Evolutionary conservation across 768 basidiomycete genomes (phyloP), one percentile per base, ranked within the genome.

Genomic region (Rickenella mellea): DNA sequence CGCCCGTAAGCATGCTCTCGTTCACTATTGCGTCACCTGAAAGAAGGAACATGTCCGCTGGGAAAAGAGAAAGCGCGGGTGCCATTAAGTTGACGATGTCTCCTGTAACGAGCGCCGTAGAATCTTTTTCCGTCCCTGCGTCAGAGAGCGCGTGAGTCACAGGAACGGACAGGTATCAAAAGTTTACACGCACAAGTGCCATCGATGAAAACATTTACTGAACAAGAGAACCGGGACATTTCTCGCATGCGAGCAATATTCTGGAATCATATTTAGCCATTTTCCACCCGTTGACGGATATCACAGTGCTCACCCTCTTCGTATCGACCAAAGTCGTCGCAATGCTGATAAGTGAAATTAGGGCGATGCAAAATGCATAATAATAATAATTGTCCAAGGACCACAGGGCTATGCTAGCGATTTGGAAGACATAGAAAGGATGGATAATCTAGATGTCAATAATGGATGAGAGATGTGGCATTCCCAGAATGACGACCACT

Each of bases 1-100:
- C 96, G 10, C 96, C 96, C 0, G 96, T 98, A 19, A 99, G 76
- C 96, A 99, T 98, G 48, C 91, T 94, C 64, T 99, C 96, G 58
- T 98, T 98, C 39, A 98, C 84, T 44, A 99, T 94, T 1, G 92
- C 91, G 59, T 99, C 96, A 1, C 96, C 96, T 2, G 90, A 88
- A 22, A 99, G 77, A 6, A 99, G 71, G 49, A 97, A 76, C 48
- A 94, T 70, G 58, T 99, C 96, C 11, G 89, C 86, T 3, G 96
- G 96, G 49, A 99, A 70, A 25, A 80, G 61, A 7, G 74, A 64
- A 6, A 93, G 70, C 20, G 76, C 73, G 1, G 86, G 74, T 25
- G 79, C 76, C 8, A 88, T 80, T n/a, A 97, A 67, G 59, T 96
- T 88, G 48, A 98, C 68, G 45, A 98, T 70, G 56, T 99, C 96